These are phyloP conservation scores for Actinidia arguta DNA, from an alignment of 179 eudicot species.

Conservation along the genomic window DNA sequence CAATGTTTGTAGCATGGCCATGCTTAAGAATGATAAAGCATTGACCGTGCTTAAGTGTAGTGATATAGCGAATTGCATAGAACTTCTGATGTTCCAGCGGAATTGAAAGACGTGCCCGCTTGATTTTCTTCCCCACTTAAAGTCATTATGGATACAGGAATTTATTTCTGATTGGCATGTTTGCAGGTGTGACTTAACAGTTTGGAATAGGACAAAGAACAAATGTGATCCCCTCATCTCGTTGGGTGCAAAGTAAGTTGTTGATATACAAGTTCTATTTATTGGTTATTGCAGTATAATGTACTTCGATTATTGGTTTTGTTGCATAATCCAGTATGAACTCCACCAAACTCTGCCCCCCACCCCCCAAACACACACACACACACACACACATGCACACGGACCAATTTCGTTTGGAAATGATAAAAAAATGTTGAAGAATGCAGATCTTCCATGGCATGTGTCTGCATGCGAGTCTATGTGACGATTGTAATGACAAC, in stretches of 20 bases:
- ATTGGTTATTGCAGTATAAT: neutral
- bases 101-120: neutral
- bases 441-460: neutral
- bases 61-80: neutral
- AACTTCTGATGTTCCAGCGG: neutral
- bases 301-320: neutral
- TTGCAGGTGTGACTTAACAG: constrained; percentile 83
- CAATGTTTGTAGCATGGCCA: neutral
- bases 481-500: neutral
- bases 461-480: neutral
- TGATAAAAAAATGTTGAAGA: neutral
- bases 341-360: neutral
- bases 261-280: neutral
- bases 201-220: constrained; percentile 97
- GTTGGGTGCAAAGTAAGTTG: constrained; percentile 93
- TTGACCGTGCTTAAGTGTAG: neutral
- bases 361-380: too few relatives aligned
- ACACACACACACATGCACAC: too few relatives aligned
- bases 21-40: neutral
- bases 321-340: constrained; percentile 8
- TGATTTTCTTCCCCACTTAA: neutral
- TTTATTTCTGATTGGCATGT: constrained; percentile 21
- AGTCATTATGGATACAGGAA: neutral
- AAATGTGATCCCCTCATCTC: constrained; percentile 93
- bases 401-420: neutral